Evolutionary conservation across 495 filamentous ascomycete species (phyloP).

Genomic region (Darksidea phi): DNA sequence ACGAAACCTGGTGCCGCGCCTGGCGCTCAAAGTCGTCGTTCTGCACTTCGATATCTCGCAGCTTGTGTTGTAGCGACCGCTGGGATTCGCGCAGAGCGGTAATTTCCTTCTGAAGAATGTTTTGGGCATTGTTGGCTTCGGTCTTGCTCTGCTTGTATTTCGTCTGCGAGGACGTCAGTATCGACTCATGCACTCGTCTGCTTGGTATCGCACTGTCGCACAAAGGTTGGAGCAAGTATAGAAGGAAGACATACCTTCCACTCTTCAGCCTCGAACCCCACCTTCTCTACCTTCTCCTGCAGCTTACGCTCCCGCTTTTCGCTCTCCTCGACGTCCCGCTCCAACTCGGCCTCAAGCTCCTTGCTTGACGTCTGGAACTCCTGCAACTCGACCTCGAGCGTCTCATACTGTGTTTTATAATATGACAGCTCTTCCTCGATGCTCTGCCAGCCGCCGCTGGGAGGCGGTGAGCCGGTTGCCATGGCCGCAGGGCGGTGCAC

Average conservation of each 20-base stretch:
- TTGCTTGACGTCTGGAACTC: constrained; percentile 93
- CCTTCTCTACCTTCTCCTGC: constrained; percentile 77
- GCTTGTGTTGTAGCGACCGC: constrained; percentile 72
- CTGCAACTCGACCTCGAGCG: constrained; percentile 83
- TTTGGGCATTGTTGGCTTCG: constrained; percentile 80
- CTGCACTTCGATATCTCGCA: constrained; percentile 93
- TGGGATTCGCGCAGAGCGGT: constrained; percentile 83
- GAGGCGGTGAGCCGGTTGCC: constrained; percentile 34
- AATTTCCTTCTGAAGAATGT: constrained; percentile 89
- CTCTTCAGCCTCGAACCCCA: constrained; percentile 89
- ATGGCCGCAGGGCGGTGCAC: constrained; percentile 19
- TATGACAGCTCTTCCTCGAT: constrained; percentile 74
- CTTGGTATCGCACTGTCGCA: background rate
- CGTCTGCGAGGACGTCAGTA: constrained; percentile 54
- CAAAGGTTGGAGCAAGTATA: too few relatives aligned
- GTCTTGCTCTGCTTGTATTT: constrained; percentile 95
- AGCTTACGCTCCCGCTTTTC: constrained; percentile 87
- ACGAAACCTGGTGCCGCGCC: constrained; percentile 88
- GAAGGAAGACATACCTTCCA: constrained; percentile 75
- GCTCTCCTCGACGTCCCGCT: constrained; percentile 93
- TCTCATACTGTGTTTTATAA: constrained; percentile 95
- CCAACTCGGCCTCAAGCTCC: constrained; percentile 90
- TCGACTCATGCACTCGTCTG: background rate
- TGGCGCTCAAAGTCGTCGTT: constrained; percentile 98
- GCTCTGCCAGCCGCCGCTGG: constrained; percentile 34